Evolutionary conservation across 805 yeast species (phyloP).

Genomic region (Yamadazyma sp.): DNA sequence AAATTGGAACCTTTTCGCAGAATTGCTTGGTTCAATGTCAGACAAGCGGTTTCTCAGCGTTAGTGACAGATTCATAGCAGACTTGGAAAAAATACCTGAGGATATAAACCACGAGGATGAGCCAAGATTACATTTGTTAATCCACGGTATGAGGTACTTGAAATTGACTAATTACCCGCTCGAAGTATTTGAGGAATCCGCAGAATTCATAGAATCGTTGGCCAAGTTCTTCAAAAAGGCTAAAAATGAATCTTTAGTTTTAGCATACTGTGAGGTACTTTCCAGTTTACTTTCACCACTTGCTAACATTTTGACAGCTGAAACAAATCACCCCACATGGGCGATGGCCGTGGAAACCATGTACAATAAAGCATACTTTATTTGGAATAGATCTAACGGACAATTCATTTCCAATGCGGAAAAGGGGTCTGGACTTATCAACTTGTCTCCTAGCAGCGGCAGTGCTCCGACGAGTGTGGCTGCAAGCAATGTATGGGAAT

Average conservation of each 20-base stretch:
- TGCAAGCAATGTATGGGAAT: conserved; percentile 54
- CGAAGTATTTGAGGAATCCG: conserved; percentile 88
- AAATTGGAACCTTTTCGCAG: conserved; percentile 91
- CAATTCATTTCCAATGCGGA: conserved; percentile 5
- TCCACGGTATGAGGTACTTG: conserved; percentile 89
- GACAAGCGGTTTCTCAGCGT: conserved; percentile 80
- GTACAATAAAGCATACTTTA: conserved; percentile 48
- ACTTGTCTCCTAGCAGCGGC: conserved; percentile 14
- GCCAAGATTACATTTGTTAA: conserved; percentile 67
- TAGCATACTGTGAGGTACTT: conserved; percentile 84
- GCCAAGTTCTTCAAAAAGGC: conserved; percentile 78
- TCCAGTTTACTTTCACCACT: conserved; percentile 73
- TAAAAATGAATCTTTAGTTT: conserved; percentile 60
- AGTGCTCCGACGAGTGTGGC: background rate
- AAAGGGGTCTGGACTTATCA: conserved; percentile 9
- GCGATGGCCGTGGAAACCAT: conserved; percentile 71
- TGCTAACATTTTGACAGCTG: conserved; percentile 87
- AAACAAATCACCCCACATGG: conserved; percentile 96
- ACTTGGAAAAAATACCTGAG: conserved; percentile 75
- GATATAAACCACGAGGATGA: conserved; percentile 36
- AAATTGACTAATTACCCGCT: conserved; percentile 80
- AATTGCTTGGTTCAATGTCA: conserved; percentile 87
- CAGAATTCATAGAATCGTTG: conserved; percentile 82
- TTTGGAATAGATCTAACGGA: conserved; percentile 40
- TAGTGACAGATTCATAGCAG: conserved; percentile 91